phyloP scores from a whole-genome alignment of 768 basidiomycete genomes.

The Serendipita vermifera region DNA sequence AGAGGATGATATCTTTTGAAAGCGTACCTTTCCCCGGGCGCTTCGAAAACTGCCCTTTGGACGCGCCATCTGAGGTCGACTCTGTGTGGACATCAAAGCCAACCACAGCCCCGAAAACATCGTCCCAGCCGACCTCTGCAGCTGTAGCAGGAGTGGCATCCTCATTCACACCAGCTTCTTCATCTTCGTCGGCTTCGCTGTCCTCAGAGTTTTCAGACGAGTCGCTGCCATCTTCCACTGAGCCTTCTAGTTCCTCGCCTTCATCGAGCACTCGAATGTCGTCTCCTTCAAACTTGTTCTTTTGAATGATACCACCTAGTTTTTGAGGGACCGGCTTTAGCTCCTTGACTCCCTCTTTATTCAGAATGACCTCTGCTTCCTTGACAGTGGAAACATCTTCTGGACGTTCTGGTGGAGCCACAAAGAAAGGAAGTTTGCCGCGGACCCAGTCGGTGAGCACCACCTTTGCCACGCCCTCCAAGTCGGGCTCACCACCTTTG shows the following conservation, averaged over 20 bases:
- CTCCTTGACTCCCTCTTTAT: conserved; percentile 32
- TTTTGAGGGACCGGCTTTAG: conserved; percentile 57
- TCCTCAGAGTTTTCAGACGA: conserved; percentile 13
- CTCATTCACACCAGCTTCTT: conserved; percentile 21
- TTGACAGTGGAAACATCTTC: conserved; percentile 45
- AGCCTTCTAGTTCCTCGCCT: conserved; percentile 28
- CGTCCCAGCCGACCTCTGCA: conserved; percentile 65
- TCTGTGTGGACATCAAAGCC: conserved; percentile 25
- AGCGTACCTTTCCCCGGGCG: no score
- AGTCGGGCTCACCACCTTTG: conserved; percentile 89
- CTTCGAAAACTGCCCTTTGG: not conserved
- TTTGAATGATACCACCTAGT: conserved; percentile 74
- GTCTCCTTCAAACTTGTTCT: conserved; percentile 74
- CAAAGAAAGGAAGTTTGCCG: conserved; percentile 94
- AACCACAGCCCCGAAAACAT: conserved; percentile 57
- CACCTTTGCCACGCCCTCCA: conserved; percentile 88
- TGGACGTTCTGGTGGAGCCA: conserved; percentile 73
- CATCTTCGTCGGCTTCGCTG: conserved; percentile 18
- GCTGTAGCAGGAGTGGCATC: no score
- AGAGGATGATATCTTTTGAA: conserved; percentile 12
- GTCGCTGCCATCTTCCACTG: conserved; percentile 20
- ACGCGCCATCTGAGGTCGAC: conserved; percentile 17
- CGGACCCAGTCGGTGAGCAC: conserved; percentile 93
- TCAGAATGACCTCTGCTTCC: conserved; percentile 20
- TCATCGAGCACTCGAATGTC: conserved; percentile 52